Base-by-base conservation (phyloP, 2,329 filamentous ascomycete genomes). In the Penicillium concentricum region DNA sequence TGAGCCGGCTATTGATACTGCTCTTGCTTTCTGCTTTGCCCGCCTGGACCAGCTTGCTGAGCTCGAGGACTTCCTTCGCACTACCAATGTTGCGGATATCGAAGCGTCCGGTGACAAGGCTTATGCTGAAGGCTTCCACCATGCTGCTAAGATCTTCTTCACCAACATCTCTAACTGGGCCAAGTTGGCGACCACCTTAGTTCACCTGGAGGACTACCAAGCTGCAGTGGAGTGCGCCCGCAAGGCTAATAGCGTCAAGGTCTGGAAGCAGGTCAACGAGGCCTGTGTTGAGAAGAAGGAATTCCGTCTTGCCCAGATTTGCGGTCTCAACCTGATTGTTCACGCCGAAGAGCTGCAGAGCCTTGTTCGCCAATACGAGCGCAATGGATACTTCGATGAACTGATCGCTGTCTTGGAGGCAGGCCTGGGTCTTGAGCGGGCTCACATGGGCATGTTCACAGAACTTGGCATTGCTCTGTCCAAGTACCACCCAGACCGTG, bases 81-180 rank as follows among this genome's bases (percentile, higher is more conserved):
- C 86, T 28, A 92, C 91, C 54, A 99, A 99, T 65, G 94, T 97
- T 60, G 93, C 94, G 51, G 92, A 99, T 74, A 84, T 97, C 52
- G 94, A 99, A 74, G 90, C 94, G 67, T 97, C 92, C 58, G 94
- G 94, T 81, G 94, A 99, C 83, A 97, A 97, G 82, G 93, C 94
- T 22, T 97, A 96, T 66, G 89, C 87, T 61, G 94, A 99, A 78
- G 93, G 93, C 59, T 87, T 91, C 71, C 93, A 94, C 71, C 89
- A 97, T 81, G 94, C 94, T 42, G 91, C 94, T 63, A 99, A 99
- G 85, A 97, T 99, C 71, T 99, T 97, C 84, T 99, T 87, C 81
- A 91, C 87, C 54, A 97, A 91, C 79, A 96, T 99, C 73, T 99
- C 94, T 53, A 99, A 99, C 84, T 99, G 94, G 94, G 93, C 93